phyloP scores from a whole-genome alignment of 805 yeast species.

The Metschnikowia anglica region DNA sequence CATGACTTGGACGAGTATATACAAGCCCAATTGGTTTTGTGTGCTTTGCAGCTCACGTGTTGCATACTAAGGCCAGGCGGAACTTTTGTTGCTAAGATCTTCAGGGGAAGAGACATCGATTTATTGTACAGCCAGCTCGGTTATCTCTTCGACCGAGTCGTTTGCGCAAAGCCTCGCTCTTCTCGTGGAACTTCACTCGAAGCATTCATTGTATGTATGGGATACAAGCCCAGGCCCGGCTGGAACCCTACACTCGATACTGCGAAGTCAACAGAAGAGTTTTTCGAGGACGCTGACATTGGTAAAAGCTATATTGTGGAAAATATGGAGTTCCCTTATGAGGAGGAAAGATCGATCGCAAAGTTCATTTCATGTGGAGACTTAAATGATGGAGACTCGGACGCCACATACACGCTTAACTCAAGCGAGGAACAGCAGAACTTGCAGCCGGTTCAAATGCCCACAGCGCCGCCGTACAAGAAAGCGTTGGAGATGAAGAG shows the following conservation, averaged over 20 bases:
- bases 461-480: slow-evolving; percentile 97
- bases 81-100: slow-evolving; percentile 91
- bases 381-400: slow-evolving; percentile 82
- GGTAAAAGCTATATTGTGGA: slow-evolving; percentile 52
- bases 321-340: slow-evolving; percentile 46
- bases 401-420: slow-evolving; percentile 81
- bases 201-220: slow-evolving; percentile 89
- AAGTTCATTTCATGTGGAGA: slow-evolving; percentile 97
- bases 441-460: slow-evolving; percentile 90
- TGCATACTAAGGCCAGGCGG: slow-evolving; percentile 89
- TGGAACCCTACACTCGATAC: slow-evolving; percentile 73
- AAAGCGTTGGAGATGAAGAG: slow-evolving; percentile 85
- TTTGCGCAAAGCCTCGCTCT: slow-evolving; percentile 95
- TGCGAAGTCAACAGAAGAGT: slow-evolving; percentile 72
- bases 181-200: slow-evolving; percentile 94
- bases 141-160: slow-evolving; percentile 75
- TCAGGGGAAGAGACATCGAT: slow-evolving; percentile 94
- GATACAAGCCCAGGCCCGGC: slow-evolving; percentile 77
- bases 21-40: slow-evolving; percentile 88
- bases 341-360: slow-evolving; percentile 74
- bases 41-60: slow-evolving; percentile 90
- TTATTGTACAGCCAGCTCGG: slow-evolving; percentile 91
- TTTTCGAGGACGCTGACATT: slow-evolving; percentile 62
- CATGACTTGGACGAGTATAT: slow-evolving; percentile 97
- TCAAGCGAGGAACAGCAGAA: slow-evolving; percentile 41